A percentile compares a stretch with the other conserved stretches of the same genome.
Evolutionary conservation across 352 stramenopile species (phyloP).

Genomic region (Hyaloperonospora arabidopsidis): DNA sequence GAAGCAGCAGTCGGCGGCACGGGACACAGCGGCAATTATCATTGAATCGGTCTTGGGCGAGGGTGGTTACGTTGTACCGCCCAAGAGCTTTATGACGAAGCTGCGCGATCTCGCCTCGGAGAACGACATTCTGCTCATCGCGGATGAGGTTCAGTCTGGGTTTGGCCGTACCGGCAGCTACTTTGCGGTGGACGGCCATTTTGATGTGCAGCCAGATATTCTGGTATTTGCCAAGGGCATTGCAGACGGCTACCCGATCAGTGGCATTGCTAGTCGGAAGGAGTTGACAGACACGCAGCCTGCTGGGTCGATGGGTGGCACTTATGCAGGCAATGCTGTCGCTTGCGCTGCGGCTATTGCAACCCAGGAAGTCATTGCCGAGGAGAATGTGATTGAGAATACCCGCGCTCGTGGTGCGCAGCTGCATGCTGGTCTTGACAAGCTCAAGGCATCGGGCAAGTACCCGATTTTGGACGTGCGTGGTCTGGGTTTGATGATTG

Average conservation of each 20-base stretch:
- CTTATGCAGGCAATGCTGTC: conserved; percentile 89
- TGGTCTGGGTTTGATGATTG: conserved; percentile 90
- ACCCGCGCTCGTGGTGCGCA: conserved; percentile 58
- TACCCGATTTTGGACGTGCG: conserved; percentile 84
- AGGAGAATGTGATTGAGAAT: conserved; percentile 88
- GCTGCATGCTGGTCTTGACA: conserved; percentile 66
- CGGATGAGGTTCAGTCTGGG: conserved; percentile 90
- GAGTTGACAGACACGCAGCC: conserved; percentile 81
- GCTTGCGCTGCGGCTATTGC: conserved; percentile 88
- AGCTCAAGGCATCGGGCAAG: conserved; percentile 61
- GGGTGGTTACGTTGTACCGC: conserved; percentile 87
- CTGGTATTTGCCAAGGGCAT: conserved; percentile 91
- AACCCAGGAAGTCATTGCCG: conserved; percentile 78
- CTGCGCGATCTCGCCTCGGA: conserved; percentile 86
- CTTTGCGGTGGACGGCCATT: conserved; percentile 83
- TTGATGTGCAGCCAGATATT: conserved; percentile 86
- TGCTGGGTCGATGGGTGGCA: conserved; percentile 88
- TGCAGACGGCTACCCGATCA: conserved; percentile 87
- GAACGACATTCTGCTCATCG: conserved; percentile 90
- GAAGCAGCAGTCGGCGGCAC: conserved; percentile 86
- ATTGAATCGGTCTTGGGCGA: conserved; percentile 90
- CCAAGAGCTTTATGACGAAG: conserved; percentile 88
- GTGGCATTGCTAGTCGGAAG: conserved; percentile 79
- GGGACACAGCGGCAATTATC: conserved; percentile 85
- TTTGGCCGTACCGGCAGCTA: conserved; percentile 83